Evolutionary conservation across 306 rosid genomes (phyloP), one percentile per base, ranked within the genome.

Genomic region (Ziziphus jujuba): DNA sequence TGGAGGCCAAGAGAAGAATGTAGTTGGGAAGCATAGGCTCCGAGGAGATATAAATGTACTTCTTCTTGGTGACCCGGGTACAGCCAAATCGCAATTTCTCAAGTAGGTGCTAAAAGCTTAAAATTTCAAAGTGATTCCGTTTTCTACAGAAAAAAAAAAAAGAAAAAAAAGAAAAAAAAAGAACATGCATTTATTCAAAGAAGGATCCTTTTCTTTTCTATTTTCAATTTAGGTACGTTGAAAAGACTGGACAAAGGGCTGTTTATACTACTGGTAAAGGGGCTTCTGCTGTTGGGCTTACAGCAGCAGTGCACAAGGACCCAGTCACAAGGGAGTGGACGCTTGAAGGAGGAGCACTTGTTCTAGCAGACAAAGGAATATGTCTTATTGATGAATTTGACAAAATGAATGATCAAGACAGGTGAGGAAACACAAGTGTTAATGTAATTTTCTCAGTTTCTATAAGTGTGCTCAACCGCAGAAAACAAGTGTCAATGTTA

Each of bases 251-350:
- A 62, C 97, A 88, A 75, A 87, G 99, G 75, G 99, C 99, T 54
- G 99, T 93, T 65, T 93, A 93, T 81, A 93, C 99, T 45, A 90
- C 99, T 48, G 99, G 99, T 20, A 93, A 93, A 75, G 99, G 99
- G 68, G 99, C 99, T 80, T 90, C 99, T 50, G 99, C 99, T n/a
- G 99, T 93, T 73, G 99, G 99, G 75, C 99, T 93, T 63, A 93
- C 99, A 23, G 99, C 99, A 54, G 97, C 97, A 67, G 97, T 93
- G 75, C 99, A 93, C 84, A 93, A 81, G 85, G 99, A 93, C 75
- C 99, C 99, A 0, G 90, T 93, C 67, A 93, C 99, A 52, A 87
- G 96, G 84, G 99, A 93, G 78, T 93, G 99, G 99, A 93, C 97
- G 63, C 97, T 93, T 74, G 99, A 93, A 73, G 99, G 99, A 56